Conservation (phyloP, 176 grass and related monocot species). For the Thalia dealbata region DNA sequence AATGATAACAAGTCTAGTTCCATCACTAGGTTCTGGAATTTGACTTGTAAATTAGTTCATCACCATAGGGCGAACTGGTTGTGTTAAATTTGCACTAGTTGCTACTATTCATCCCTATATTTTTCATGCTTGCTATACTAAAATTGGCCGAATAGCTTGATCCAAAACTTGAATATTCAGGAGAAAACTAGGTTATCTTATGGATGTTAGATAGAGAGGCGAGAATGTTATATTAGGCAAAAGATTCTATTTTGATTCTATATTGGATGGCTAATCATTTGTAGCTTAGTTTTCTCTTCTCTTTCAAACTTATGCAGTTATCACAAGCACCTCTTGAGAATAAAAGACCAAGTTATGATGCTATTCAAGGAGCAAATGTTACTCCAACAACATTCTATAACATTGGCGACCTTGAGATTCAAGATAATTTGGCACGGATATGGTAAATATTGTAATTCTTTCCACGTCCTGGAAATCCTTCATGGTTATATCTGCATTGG, state of each 20-base stretch:
- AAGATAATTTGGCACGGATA: conserved; percentile 85
- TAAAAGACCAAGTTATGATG: conserved; percentile 73
- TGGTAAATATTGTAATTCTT: conserved; percentile 31
- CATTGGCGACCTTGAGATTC: conserved; percentile 92
- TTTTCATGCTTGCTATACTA: not conserved
- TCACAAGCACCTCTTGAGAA: conserved; percentile 66
- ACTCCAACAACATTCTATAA: conserved; percentile 77
- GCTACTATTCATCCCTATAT: not conserved
- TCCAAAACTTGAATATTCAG: not conserved
- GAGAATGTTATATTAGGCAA: not conserved
- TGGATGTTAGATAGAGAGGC: not conserved
- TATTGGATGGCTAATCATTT: not conserved
- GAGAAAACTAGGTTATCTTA: not conserved
- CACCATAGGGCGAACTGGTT: not conserved
- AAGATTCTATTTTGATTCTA: not conserved
- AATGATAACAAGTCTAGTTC: not conserved
- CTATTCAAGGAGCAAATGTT: conserved; percentile 67
- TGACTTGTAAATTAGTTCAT: not conserved
- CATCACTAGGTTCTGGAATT: not conserved
- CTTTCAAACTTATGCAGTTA: conserved; percentile 35
- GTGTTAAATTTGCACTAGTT: not conserved
- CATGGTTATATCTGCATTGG: conserved; percentile 10
- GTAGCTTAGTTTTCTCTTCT: not conserved
- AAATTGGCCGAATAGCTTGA: not conserved
- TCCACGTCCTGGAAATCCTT: conserved; percentile 5